Base-by-base conservation (phyloP, 805 yeast genomes). In the Candida orba region DNA sequence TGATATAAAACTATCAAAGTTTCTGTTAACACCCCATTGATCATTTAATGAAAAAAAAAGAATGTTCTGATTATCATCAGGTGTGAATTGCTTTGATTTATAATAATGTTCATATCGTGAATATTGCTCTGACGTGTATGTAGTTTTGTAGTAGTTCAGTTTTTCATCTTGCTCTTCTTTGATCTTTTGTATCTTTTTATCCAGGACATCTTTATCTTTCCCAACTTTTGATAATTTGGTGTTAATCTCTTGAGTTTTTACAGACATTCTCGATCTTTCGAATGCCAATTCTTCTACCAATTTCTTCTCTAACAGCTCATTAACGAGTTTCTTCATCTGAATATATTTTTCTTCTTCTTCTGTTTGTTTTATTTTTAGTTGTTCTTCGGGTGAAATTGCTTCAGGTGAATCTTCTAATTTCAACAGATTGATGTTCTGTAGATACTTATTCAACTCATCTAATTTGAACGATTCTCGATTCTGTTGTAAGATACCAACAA, bases 21-120 rank as follows among this genome's bases (percentile, higher is more conserved):
- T 38, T 33, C 68, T 57, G 4, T 49, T 60, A 4, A 44, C 47
- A 1, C 77, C 76, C 40, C 67, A 73, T 5, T 73, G 56, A 8
- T 42, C 49, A 41, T 52, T 51, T 1, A 63, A 67, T 17, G 67
- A 55, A 0, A 49, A 37, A 14, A 45, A 37, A 15, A 52, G 27
- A 0, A 50, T 46, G 22, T 47, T 42, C 20, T 50, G 51, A 13
- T 27, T 27, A 27, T 27, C 4, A 27, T 49, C 51, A 2, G 12
- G 13, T 2, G 39, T 42, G 2, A 52, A 4, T 31, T 47, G 34
- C 17, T 23, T 14, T 1, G 34, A 34, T 3, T 14, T 22, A 17
- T 29, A 12, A 4, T 49, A 4, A 37, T 47, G 39, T 6, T 20
- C 18, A 4, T 37, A 35, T 3, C 14, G 17, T 15, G 31, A 23